These are phyloP conservation scores for Penicillium frequentans DNA, from an alignment of 2,329 filamentous ascomycete species.

Conservation along the genomic window DNA sequence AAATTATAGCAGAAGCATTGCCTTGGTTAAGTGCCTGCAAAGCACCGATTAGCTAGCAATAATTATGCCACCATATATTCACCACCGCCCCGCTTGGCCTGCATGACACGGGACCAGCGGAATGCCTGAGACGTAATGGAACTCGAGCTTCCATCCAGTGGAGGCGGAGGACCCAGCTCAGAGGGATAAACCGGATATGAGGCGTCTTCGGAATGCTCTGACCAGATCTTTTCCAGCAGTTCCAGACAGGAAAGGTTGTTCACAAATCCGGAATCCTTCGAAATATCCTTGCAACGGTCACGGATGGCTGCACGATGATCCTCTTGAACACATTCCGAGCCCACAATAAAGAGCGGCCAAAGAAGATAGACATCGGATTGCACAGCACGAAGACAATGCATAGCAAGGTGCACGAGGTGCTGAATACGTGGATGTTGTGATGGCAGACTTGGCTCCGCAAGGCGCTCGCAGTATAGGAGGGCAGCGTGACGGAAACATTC, in stretches of 20 bases:
- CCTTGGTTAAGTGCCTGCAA: background rate
- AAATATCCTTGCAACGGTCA: conserved; percentile 79
- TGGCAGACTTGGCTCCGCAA: conserved; percentile 73
- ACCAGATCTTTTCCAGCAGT: conserved; percentile 83
- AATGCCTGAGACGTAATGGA: conserved; percentile 28
- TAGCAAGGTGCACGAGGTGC: conserved; percentile 75
- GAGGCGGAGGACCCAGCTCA: conserved; percentile 14
- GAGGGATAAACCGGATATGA: conserved; percentile 23
- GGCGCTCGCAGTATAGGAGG: conserved; percentile 83
- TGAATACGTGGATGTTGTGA: conserved; percentile 77
- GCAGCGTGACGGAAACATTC: conserved; percentile 90
- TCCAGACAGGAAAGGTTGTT: conserved; percentile 88
- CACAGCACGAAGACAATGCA: conserved; percentile 80
- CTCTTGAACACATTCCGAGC: conserved; percentile 83
- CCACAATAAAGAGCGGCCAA: conserved; percentile 89
- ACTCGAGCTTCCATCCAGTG: conserved; percentile 13
- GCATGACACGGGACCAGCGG: conserved; percentile 40
- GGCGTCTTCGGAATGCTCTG: conserved; percentile 35
- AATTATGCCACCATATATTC: conserved; percentile 42
- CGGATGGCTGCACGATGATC: conserved; percentile 77
- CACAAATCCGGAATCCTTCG: conserved; percentile 85
- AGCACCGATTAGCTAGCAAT: background rate
- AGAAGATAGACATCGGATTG: conserved; percentile 84
- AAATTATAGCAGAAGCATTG: background rate
- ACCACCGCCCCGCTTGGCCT: conserved; percentile 35